These are phyloP conservation scores for Tetrapisispora fleetii DNA, from an alignment of 805 yeast genomes.

Conservation along the genomic window DNA sequence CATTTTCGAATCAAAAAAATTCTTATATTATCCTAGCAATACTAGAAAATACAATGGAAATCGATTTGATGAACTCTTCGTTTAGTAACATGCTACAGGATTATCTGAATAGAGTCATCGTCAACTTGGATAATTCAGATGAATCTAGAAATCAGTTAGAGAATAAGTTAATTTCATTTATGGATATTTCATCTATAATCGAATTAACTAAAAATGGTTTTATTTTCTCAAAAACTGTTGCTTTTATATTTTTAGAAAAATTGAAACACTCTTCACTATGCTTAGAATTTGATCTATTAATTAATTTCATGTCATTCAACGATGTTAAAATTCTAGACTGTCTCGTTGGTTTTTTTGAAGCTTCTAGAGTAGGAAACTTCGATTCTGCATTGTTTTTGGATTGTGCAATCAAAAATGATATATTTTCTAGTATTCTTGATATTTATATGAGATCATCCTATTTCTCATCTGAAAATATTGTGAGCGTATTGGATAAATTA, in stretches of 20 bases:
- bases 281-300: background rate
- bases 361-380: conserved; percentile 7
- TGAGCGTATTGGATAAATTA: background rate
- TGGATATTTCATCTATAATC: background rate
- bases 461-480: conserved; percentile 5
- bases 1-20: background rate
- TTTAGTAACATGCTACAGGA: background rate
- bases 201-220: background rate
- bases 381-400: conserved; percentile 5
- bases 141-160: background rate
- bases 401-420: conserved; percentile 1
- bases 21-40: background rate
- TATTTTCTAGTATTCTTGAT: conserved; percentile 5
- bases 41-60: background rate
- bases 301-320: background rate
- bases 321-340: background rate
- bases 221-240: background rate
- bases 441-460: conserved; percentile 9
- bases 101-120: background rate
- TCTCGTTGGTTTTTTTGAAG: background rate
- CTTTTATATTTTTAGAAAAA: background rate
- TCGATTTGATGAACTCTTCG: background rate
- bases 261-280: background rate
- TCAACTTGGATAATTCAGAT: background rate
- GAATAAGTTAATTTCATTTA: background rate